Conservation (phyloP, 2,329 filamentous ascomycete species). For the Parastagonospora avenae region DNA sequence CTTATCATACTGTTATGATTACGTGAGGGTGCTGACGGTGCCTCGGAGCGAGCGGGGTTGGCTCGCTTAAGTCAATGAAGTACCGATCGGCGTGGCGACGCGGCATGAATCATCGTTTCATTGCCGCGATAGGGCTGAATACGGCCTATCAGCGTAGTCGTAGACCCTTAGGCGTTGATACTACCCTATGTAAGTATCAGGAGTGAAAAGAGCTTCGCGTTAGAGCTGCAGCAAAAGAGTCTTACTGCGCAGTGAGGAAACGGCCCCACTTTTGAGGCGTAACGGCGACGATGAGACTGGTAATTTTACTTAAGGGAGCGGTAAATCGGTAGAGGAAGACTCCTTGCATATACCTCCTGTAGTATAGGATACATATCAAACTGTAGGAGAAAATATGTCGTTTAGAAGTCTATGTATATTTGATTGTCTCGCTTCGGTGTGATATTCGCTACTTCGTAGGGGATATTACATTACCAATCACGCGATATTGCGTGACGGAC, state of each 20-base stretch:
- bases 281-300: background rate
- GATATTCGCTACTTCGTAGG: background rate
- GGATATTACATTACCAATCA: background rate
- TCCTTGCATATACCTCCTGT: background rate
- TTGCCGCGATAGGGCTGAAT: background rate
- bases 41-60: background rate
- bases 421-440: background rate
- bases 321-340: background rate
- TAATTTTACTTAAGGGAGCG: background rate
- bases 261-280: background rate
- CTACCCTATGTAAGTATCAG: background rate
- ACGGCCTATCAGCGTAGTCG: background rate
- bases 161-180: background rate
- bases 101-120: background rate
- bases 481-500: background rate
- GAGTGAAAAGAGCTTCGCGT: background rate
- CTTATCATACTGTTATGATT: background rate
- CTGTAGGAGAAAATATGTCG: background rate
- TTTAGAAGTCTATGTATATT: background rate
- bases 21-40: background rate
- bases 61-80: background rate
- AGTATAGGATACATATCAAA: background rate
- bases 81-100: background rate
- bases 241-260: background rate
- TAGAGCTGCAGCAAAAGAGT: background rate